These are phyloP conservation scores for Antitrichia curtipendula DNA, from an alignment of 225 moss, liverwort and hornwort species.

Conservation along the genomic window DNA sequence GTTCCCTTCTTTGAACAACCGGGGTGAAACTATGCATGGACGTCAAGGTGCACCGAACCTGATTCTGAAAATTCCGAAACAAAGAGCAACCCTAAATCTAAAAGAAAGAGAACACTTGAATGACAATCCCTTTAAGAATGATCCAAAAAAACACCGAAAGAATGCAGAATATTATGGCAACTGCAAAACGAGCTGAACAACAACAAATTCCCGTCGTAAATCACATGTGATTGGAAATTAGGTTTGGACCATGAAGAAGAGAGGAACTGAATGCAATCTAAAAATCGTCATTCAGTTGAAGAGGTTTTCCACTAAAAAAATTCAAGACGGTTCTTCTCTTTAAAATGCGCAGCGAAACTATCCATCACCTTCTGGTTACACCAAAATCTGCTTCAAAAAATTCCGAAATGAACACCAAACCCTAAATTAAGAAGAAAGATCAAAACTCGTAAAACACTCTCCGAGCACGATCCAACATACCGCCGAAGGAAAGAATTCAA, in stretches of 20 bases:
- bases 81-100: not conserved
- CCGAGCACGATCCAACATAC: not conserved
- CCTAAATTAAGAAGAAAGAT: not conserved
- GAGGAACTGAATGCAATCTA: not conserved
- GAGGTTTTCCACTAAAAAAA: not conserved
- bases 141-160: not conserved
- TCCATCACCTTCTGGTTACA: not conserved
- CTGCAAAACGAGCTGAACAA: not conserved
- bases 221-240: not conserved
- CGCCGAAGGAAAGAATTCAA: not conserved
- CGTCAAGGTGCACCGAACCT: not conserved
- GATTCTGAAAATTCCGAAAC: not conserved
- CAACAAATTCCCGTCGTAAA: not conserved
- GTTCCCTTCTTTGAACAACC: not conserved
- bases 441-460: not conserved
- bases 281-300: not conserved
- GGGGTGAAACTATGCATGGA: not conserved
- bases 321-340: not conserved
- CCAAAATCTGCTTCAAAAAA: not conserved
- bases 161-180: not conserved
- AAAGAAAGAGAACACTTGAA: not conserved
- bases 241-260: not conserved
- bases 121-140: not conserved
- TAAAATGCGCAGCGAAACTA: not conserved
- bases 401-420: not conserved